Evolutionary conservation across 106 monocot species (phyloP).

Genomic region (Dactylorhiza incarnata): DNA sequence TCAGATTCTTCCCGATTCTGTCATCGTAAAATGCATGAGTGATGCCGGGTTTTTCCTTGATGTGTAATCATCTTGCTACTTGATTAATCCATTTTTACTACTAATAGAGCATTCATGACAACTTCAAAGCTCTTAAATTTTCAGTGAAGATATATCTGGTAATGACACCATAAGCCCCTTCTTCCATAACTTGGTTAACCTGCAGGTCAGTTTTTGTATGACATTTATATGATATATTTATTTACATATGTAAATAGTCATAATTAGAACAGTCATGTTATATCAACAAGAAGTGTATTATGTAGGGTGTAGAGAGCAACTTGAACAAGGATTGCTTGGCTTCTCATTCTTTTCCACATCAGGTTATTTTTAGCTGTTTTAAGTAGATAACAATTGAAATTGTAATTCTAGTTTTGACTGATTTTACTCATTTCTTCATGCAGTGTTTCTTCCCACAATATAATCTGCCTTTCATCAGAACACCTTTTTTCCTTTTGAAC

Average conservation of each 20-base stretch:
- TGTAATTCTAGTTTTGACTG: not conserved
- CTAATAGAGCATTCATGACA: not conserved
- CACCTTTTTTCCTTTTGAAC: slow-evolving; percentile 85
- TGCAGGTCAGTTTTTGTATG: slow-evolving; percentile 37
- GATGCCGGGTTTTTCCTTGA: slow-evolving; percentile 97
- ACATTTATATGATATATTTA: not conserved
- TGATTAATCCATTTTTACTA: slow-evolving; percentile 3
- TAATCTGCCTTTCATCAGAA: slow-evolving; percentile 39
- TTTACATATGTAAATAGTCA: not conserved
- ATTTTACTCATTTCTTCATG: slow-evolving; percentile 1
- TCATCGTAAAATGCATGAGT: slow-evolving; percentile 75
- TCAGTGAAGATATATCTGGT: slow-evolving; percentile 66
- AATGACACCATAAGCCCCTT: slow-evolving; percentile 45
- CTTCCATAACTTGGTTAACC: slow-evolving; percentile 33
- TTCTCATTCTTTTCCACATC: slow-evolving; percentile 21
- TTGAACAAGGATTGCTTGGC: slow-evolving; percentile 38
- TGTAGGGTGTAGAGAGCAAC: slow-evolving; percentile 43
- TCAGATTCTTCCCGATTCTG: slow-evolving; percentile 18
- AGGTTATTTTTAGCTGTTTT: slow-evolving; percentile 22
- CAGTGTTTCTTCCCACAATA: slow-evolving; percentile 97
- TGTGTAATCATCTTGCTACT: slow-evolving; percentile 34
- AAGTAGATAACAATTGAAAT: not conserved
- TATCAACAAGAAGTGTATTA: not conserved
- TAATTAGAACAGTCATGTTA: not conserved
- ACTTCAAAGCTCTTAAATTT: not conserved